Evolutionary conservation across 1,284 basidiomycete species (phyloP).

Genomic region (Ceratobasidium sp.): DNA sequence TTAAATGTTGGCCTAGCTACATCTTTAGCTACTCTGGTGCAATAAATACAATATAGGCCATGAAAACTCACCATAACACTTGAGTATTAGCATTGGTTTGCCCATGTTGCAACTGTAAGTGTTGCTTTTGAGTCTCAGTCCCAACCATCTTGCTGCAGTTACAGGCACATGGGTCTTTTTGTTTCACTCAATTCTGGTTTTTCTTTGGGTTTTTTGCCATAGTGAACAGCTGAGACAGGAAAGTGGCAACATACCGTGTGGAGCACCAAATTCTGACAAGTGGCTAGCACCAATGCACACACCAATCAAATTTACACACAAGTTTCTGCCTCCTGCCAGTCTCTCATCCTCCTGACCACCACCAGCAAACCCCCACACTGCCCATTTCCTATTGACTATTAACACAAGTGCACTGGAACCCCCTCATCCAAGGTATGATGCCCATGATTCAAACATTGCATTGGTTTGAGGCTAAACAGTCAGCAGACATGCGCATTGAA

Average conservation of each 20-base stretch:
- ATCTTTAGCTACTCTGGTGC: background rate
- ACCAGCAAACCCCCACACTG: no score
- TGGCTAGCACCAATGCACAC: background rate
- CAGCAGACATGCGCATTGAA: no score
- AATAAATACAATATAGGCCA: no score
- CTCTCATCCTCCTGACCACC: slow-evolving; percentile 3
- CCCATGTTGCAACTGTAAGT: background rate
- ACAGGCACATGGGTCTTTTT: background rate
- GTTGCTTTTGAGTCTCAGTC: background rate
- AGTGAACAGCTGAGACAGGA: no score
- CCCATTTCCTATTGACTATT: no score
- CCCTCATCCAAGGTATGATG: no score
- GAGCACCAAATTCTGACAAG: background rate
- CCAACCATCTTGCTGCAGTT: background rate
- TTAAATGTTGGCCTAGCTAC: background rate
- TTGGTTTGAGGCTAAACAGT: no score
- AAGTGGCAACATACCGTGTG: background rate
- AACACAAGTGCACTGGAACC: no score
- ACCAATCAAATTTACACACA: background rate
- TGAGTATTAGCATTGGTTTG: background rate
- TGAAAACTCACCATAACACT: background rate
- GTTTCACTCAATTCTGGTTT: background rate
- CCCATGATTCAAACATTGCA: no score
- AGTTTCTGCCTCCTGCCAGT: background rate
- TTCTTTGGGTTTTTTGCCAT: no score